Percentiles rank a stretch among this genome's conserved stretches.
Conservation (phyloP, 768 basidiomycete genomes). For the Phylloporus rhodoxanthus region DNA sequence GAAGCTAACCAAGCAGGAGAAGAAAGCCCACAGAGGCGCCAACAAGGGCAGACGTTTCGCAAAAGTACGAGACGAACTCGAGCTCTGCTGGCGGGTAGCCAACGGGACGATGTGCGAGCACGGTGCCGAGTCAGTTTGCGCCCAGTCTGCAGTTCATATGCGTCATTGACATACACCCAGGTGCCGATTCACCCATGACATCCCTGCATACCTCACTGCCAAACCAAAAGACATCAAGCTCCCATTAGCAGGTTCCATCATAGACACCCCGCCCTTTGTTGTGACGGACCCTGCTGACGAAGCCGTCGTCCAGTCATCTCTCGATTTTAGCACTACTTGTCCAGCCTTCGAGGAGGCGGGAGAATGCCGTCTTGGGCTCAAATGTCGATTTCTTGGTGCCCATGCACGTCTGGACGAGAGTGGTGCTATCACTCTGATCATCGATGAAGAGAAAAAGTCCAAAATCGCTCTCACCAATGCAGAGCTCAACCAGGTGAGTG, state of each 20-base stretch:
- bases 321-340: constrained; percentile 22
- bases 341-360: constrained; percentile 26
- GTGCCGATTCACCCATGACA: constrained; percentile 78
- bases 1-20: constrained; percentile 55
- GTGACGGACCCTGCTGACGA: constrained; percentile 5
- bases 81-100: constrained; percentile 79
- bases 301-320: constrained; percentile 3
- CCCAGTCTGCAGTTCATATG: background rate
- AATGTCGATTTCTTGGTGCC: constrained; percentile 84
- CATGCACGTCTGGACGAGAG: constrained; percentile 53
- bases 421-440: constrained; percentile 39
- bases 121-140: constrained; percentile 49
- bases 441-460: constrained; percentile 57
- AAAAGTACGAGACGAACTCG: constrained; percentile 71
- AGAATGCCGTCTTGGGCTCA: constrained; percentile 53
- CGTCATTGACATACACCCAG: constrained; percentile 29
- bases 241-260: constrained; percentile 41
- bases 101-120: constrained; percentile 65
- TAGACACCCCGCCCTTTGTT: constrained; percentile 48
- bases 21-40: constrained; percentile 69
- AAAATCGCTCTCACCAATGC: constrained; percentile 39
- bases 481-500: constrained; percentile 67
- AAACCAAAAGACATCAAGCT: constrained; percentile 72
- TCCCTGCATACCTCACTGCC: constrained; percentile 64
- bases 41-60: constrained; percentile 81